A percentile compares a stretch with the other conserved stretches of the same genome.
Evolutionary conservation across 2,329 filamentous ascomycete genomes (phyloP).

Genomic region (Lachnellula cervina): DNA sequence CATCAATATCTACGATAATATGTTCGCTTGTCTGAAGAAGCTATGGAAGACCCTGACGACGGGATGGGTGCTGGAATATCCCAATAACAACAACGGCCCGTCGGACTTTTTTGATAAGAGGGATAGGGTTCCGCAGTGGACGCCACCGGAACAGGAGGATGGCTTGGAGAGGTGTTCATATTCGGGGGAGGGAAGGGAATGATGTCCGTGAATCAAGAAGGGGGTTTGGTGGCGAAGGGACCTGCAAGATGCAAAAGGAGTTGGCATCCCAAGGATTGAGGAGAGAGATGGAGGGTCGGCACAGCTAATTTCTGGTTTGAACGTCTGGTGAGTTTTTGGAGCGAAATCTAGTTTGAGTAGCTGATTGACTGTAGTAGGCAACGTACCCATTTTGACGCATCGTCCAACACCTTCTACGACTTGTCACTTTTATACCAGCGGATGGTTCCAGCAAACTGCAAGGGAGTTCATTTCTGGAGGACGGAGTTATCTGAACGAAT

Average conservation of each 20-base stretch:
- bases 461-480: too few species aligned
- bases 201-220: background rate
- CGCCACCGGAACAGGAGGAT: background rate
- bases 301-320: too few species aligned
- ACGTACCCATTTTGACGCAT: too few species aligned
- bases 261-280: background rate
- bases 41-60: conserved; percentile 20
- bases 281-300: too few species aligned
- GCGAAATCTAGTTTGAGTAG: too few species aligned
- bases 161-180: background rate
- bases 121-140: conserved; percentile 4
- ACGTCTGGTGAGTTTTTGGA: too few species aligned
- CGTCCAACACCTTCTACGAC: too few species aligned
- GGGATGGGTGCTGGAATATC: conserved; percentile 24
- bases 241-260: background rate
- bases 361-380: too few species aligned
- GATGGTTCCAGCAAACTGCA: too few species aligned
- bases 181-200: background rate
- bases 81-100: conserved; percentile 13
- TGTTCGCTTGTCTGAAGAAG: conserved; percentile 5
- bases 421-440: too few species aligned
- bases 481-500: too few species aligned
- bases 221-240: background rate
- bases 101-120: conserved; percentile 21
- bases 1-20: background rate